A percentile compares a stretch with the other conserved stretches of the same genome.
Evolutionary conservation across 306 rosid genomes (phyloP).

Genomic region (Alnus rubra): DNA sequence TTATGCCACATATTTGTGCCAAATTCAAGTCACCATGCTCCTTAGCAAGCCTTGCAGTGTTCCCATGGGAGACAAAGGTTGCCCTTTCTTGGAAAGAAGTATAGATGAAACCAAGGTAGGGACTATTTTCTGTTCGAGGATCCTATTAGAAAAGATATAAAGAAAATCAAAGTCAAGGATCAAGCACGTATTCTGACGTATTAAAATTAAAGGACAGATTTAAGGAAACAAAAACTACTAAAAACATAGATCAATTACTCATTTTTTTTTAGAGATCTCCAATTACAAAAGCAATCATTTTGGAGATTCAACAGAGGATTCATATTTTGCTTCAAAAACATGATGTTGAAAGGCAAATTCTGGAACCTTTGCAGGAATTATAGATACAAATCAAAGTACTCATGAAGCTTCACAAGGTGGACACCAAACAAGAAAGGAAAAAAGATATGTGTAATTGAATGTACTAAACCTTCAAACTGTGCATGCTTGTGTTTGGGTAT

Average conservation of each 20-base stretch:
- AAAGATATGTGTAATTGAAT: background rate
- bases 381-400: background rate
- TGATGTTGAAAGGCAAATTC: background rate
- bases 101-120: slow-evolving; percentile 87
- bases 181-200: background rate
- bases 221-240: background rate
- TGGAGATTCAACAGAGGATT: background rate
- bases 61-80: slow-evolving; percentile 87
- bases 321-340: background rate
- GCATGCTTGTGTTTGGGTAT: background rate
- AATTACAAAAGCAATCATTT: background rate
- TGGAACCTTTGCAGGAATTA: background rate
- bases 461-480: background rate
- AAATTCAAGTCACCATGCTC: slow-evolving; percentile 74
- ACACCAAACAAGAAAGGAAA: background rate
- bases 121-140: slow-evolving; percentile 86
- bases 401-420: background rate
- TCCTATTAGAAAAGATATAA: slow-evolving; percentile 43
- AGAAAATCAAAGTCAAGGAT: slow-evolving; percentile 1
- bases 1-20: slow-evolving; percentile 89
- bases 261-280: background rate
- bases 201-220: background rate
- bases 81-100: slow-evolving; percentile 96
- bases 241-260: background rate
- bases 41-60: slow-evolving; percentile 94